phyloP scores from a whole-genome alignment of 2,329 filamentous ascomycete species.

The Neopestalotiopsis clavispora region DNA sequence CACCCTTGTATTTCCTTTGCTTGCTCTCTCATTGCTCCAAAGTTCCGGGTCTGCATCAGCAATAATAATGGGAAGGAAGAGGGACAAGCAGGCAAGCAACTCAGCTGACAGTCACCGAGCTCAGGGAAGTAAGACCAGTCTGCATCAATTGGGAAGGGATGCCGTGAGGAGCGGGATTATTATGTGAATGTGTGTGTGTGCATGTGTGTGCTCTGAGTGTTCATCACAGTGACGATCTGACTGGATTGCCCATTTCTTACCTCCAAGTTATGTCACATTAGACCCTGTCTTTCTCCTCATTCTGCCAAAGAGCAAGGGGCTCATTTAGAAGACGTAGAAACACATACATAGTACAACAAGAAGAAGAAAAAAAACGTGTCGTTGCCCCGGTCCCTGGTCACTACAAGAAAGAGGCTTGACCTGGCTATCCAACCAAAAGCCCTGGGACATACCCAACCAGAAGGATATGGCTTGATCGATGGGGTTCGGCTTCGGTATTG shows the following conservation, averaged over 20 bases:
- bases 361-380: neutral
- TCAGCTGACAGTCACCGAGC: neutral
- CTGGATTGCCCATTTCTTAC: neutral
- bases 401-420: neutral
- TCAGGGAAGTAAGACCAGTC: neutral
- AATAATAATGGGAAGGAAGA: neutral
- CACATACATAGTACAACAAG: too few species aligned
- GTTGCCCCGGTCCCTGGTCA: constrained; percentile 6
- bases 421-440: neutral
- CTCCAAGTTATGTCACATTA: neutral
- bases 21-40: constrained; percentile 1
- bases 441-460: constrained; percentile 1
- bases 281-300: neutral
- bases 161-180: neutral
- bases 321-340: neutral
- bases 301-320: neutral
- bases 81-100: neutral
- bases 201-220: too few species aligned
- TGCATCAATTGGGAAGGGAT: constrained; percentile 4
- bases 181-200: too few species aligned
- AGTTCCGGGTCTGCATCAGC: neutral
- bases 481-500: constrained; percentile 8
- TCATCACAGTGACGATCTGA: neutral
- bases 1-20: neutral
- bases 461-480: constrained; percentile 12